Base-by-base conservation (phyloP, 345 rosid species). In the Eucalyptus melliodora region DNA sequence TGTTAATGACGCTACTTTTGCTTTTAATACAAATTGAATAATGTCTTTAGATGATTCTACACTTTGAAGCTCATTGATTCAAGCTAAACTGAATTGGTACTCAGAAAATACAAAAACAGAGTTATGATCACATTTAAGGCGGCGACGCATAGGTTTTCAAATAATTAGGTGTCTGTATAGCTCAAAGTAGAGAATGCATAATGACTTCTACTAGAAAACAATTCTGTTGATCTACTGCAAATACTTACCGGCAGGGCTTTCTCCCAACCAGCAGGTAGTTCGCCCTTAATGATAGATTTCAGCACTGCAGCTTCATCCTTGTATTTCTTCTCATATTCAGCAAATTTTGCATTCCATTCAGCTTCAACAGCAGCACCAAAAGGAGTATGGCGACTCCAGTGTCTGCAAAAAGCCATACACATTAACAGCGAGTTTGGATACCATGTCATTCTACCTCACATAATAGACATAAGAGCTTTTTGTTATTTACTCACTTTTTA, bases 221-320 rank as follows among this genome's bases (percentile, higher is more conserved):
- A 77, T 11, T 40, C 47, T 77, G 47, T 77, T 23, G 47, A 11
- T 77, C 47, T 21, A 77, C 47, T 21, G 27, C 21, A 13, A 51
- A 44, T 87, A 94, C 98, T 95, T 88, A 96, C 98, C 4, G 98
- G 99, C 89, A 98, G 94, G 87, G 99, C 98, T 92, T 94, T 96
- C 91, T 96, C 99, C 99, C 98, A 97, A 69, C 97, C 98, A 91
- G 97, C 94, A 87, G 99, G 99, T 26, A 98, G 89, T 91, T 93
- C 97, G 87, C 99, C 99, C 8, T 82, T 92, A 92, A 94, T 92
- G 87, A 98, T 96, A 86, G 97, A 93, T 89, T 95, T 96, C 91
- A 98, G 91, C 91, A 95, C 99, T 87, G 98, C 98, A 93, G 99
- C 99, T 91, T 97, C 99, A 69, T 96, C 98, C 49, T 89, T 88